These are phyloP conservation scores for Solanum paucissectum DNA, from an alignment of 257 asterid genomes.

Conservation along the genomic window DNA sequence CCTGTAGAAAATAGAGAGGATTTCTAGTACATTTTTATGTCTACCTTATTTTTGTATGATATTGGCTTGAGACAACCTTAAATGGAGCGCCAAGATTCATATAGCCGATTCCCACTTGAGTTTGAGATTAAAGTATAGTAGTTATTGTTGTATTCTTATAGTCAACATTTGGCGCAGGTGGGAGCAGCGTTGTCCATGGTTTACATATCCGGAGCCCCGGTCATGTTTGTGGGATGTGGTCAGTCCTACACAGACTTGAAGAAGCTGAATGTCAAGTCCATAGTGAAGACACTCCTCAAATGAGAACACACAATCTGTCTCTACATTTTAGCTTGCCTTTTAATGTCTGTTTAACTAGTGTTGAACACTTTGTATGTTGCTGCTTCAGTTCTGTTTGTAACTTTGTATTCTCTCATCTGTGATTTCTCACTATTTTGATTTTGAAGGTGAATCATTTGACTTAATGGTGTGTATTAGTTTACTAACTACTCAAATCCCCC, in stretches of 20 bases:
- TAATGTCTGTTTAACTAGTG: neutral
- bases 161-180: slow-evolving; percentile 33
- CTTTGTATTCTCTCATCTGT: slow-evolving; percentile 8
- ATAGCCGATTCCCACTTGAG: neutral
- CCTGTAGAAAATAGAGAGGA: neutral
- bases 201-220: slow-evolving; percentile 89
- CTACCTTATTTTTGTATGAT: neutral
- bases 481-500: neutral
- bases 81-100: neutral
- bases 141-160: neutral
- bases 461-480: neutral
- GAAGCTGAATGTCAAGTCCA: slow-evolving; percentile 92
- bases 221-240: slow-evolving; percentile 96
- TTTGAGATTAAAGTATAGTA: neutral
- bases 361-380: neutral
- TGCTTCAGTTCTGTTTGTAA: neutral
- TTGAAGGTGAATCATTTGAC: slow-evolving; percentile 24
- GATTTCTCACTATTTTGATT: slow-evolving; percentile 31
- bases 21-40: neutral
- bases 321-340: neutral
- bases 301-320: slow-evolving; percentile 9
- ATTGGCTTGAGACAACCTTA: neutral
- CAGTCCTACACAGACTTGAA: slow-evolving; percentile 89
- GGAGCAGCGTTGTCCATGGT: slow-evolving; percentile 99
- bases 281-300: slow-evolving; percentile 82